Percentiles rank a stretch among this genome's conserved stretches.
Evolutionary conservation across 495 filamentous ascomycete genomes (phyloP).

Genomic region (Neurospora hispaniola): DNA sequence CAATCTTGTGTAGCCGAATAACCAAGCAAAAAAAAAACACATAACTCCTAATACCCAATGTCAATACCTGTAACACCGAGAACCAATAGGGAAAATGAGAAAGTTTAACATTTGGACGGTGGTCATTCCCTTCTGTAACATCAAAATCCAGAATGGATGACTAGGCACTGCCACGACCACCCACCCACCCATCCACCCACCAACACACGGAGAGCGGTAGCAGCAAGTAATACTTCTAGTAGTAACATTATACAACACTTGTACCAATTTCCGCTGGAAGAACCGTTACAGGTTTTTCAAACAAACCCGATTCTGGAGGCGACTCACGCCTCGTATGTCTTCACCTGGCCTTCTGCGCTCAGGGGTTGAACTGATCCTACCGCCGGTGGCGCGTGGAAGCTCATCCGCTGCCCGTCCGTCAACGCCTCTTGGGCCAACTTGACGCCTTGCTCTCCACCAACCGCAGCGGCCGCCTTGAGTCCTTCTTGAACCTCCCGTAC

Average conservation of each 20-base stretch:
- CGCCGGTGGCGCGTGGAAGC: constrained; percentile 45
- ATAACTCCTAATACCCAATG: not conserved
- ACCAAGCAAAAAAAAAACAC: not conserved
- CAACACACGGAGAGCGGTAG: not conserved
- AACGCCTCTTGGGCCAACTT: constrained; percentile 40
- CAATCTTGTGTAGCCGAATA: not conserved
- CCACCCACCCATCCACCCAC: not conserved
- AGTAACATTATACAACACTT: not conserved
- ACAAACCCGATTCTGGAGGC: not conserved
- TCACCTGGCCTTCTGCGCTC: constrained; percentile 48
- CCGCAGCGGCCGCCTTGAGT: constrained; percentile 49
- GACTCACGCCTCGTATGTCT: constrained; percentile 39
- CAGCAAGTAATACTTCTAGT: not conserved
- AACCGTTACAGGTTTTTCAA: not conserved
- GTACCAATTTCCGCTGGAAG: not conserved
- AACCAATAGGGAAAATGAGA: not conserved
- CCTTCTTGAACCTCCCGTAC: constrained; percentile 72
- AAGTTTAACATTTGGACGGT: not conserved
- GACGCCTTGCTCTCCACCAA: constrained; percentile 51
- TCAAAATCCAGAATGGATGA: not conserved
- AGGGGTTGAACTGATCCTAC: constrained; percentile 48
- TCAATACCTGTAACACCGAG: not conserved
- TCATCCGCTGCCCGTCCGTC: constrained; percentile 44
- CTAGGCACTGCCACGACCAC: not conserved
- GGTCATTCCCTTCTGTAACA: not conserved